phyloP scores from a whole-genome alignment of 2,329 filamentous ascomycete genomes.

The Aureobasidium sp. region DNA sequence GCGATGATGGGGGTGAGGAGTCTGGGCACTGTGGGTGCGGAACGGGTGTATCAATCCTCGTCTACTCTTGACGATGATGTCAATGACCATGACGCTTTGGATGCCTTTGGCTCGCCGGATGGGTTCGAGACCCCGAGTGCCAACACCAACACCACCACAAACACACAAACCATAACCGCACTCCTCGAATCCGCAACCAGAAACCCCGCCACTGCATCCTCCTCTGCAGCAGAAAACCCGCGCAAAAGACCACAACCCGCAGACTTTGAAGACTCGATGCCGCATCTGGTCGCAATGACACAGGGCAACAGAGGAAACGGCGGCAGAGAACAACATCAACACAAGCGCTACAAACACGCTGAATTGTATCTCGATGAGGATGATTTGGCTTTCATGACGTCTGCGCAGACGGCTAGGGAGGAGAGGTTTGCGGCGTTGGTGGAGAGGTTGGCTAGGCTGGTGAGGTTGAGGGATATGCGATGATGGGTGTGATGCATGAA shows the following conservation, averaged over 20 bases:
- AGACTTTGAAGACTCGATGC: background rate
- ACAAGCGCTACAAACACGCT: background rate
- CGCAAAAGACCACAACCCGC: background rate
- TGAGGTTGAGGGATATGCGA: slow-evolving; percentile 1
- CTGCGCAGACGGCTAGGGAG: background rate
- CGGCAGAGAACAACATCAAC: background rate
- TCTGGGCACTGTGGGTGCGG: background rate
- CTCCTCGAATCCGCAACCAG: background rate
- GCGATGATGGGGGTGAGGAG: background rate
- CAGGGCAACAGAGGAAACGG: too few relatives aligned
- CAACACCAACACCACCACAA: background rate
- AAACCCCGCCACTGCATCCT: too few relatives aligned
- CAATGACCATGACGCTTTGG: background rate
- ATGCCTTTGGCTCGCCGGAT: background rate
- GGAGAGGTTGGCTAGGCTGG: slow-evolving; percentile 2
- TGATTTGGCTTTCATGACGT: background rate
- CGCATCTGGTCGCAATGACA: too few relatives aligned
- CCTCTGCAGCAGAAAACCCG: background rate
- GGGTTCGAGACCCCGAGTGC: background rate
- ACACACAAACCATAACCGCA: background rate
- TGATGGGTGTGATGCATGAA: background rate
- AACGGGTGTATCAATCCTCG: background rate
- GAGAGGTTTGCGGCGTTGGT: background rate
- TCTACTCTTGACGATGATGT: background rate
- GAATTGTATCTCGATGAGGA: slow-evolving; percentile 11